These are phyloP conservation scores for Collybia sordida DNA, from an alignment of 768 basidiomycete species.

Conservation along the genomic window DNA sequence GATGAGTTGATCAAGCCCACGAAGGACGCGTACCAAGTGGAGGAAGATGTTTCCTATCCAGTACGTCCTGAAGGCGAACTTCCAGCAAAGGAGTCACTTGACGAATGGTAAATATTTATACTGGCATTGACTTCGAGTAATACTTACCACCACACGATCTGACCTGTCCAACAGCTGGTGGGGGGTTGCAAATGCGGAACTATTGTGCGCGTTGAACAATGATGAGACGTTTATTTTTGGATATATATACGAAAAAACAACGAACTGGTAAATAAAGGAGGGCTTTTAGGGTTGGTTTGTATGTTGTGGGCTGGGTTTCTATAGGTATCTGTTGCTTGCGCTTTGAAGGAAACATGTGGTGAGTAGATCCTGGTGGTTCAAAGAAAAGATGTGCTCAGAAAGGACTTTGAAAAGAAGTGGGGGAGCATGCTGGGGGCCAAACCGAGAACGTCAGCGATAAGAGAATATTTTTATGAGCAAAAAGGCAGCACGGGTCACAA, in stretches of 20 bases:
- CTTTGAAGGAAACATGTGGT: slow-evolving; percentile 12
- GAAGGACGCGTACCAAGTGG: slow-evolving; percentile 53
- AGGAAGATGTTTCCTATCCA: slow-evolving; percentile 75
- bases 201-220: slow-evolving; percentile 20
- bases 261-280: slow-evolving; percentile 39
- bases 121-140: not conserved
- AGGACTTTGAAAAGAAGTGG: slow-evolving; percentile 1
- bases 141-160: slow-evolving; percentile 58
- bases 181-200: slow-evolving; percentile 66
- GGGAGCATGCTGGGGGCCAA: not conserved
- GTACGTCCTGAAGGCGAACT: slow-evolving; percentile 71
- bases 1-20: not conserved
- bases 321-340: slow-evolving; percentile 2
- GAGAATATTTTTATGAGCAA: not conserved
- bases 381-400: not conserved
- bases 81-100: slow-evolving; percentile 66
- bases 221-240: not conserved
- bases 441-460: not conserved
- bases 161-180: slow-evolving; percentile 66
- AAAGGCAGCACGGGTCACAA: no score
- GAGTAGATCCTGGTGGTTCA: not conserved
- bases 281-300: slow-evolving; percentile 23
- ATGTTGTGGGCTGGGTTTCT: slow-evolving; percentile 28
- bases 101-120: slow-evolving; percentile 7
- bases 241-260: slow-evolving; percentile 1